Base-by-base conservation (phyloP, 208 protist species). In the Leptomonas pyrrhocoris region DNA sequence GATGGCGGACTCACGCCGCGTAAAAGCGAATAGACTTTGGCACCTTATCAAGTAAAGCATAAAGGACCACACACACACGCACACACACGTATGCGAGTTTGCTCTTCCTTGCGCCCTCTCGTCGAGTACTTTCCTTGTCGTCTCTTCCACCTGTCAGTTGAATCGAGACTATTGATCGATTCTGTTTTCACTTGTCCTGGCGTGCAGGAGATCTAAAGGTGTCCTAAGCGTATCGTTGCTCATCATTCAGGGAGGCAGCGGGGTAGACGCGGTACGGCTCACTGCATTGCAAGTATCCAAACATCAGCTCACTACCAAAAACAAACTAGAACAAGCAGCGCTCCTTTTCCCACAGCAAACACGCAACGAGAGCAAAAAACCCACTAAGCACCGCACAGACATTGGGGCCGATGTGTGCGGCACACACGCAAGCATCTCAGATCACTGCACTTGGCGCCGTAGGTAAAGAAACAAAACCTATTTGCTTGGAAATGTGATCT, bases 401-500 rank as follows among this genome's bases (percentile, higher is more conserved):
- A 19, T n/a, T 12, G 5, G 13, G 51, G 34, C 34, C 9, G 34
- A 38, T 64, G 34, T 13, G n/a, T 15, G 43, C 36, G 0, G 15
- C 18, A 54, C 36, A 54, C 31, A 46, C 19, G 43, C 2, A 51
- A 51, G 23, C 23, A 69, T 77, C 72, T 77, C 48, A 72, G 72
- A 72, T 77, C 72, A 66, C 72, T 65, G 72, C 72, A 77, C 72
- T 77, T 77, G 67, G 72, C 72, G 64, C 31, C 64, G 48, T 54
- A 77, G 72, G 58, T 72, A 77, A 30, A 13, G 31, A 56, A 68
- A 53, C 8, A 38, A 0, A 40, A 75, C 61, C 69, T 75, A 40
- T 75, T 65, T 65, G 71, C 71, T 77, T 77, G 71, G 71, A 77
- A 77, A 77, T 77, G 71, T 59, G 71, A 77, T 77, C 71, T 71